These are phyloP conservation scores for Metschnikowia borealis DNA, from an alignment of 805 yeast species.

Conservation along the genomic window DNA sequence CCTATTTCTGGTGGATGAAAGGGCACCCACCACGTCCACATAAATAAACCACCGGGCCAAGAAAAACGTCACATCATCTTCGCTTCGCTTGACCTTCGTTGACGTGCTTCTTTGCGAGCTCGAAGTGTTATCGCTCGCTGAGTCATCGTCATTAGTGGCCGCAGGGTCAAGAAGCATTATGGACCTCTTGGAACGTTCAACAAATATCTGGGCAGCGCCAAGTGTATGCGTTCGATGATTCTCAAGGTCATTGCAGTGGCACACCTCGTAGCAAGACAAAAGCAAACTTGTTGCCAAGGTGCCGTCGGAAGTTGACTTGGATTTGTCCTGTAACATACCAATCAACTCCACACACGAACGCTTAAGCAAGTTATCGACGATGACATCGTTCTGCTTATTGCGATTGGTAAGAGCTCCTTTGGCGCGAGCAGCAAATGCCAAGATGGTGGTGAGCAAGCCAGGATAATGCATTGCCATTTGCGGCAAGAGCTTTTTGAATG, in stretches of 20 bases:
- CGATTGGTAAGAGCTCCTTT: conserved; percentile 24
- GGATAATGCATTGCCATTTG: conserved; percentile 60
- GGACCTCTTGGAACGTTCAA: conserved; percentile 36
- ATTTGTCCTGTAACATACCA: conserved; percentile 44
- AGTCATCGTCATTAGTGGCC: neutral
- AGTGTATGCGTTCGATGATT: conserved; percentile 62
- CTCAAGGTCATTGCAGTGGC: conserved; percentile 40
- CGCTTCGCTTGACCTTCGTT: conserved; percentile 16
- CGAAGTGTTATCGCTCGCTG: neutral
- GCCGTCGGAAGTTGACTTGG: conserved; percentile 57
- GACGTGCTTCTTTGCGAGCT: neutral
- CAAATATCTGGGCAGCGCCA: conserved; percentile 64
- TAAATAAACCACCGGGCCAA: conserved; percentile 67
- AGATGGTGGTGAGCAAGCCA: conserved; percentile 52
- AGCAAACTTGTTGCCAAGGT: conserved; percentile 61
- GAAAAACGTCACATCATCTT: conserved; percentile 47
- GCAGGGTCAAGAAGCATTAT: neutral
- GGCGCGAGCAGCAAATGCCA: conserved; percentile 41
- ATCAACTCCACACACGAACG: conserved; percentile 57
- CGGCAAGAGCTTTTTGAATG: conserved; percentile 63
- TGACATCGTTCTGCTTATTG: conserved; percentile 30
- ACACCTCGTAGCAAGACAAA: conserved; percentile 52
- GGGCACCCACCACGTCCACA: conserved; percentile 58
- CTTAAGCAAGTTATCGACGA: conserved; percentile 51
- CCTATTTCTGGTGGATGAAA: conserved; percentile 48